Base-by-base conservation (phyloP, 2,329 filamentous ascomycete species). In the Fusarium decemcellulare region DNA sequence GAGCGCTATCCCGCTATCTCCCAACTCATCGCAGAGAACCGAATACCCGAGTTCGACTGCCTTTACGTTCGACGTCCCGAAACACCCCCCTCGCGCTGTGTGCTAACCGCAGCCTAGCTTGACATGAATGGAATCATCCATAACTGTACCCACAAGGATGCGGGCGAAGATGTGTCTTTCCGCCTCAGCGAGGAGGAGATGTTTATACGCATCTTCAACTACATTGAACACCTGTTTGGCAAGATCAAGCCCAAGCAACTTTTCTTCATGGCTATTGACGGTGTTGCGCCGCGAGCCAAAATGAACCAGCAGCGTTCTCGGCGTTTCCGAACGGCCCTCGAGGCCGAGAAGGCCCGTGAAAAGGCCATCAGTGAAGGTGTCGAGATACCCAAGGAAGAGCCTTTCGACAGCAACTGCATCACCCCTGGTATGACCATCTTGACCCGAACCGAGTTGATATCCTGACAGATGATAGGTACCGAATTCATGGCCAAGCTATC, bases 71-170 rank as follows among this genome's bases (percentile, higher is more conserved):
- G 87, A 76, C 44, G 60, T 40, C 63, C 64, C 50, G 40, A 58
- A 18, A 23, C 59, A 61, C 73, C 59, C 61, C 64, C 48, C 51
- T 58, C 62, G 11, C 48, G 52, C 40, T 53, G 39, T 66, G 61
- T 61, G 65, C 75, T 75, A 65, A 75, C 73, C 59, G 55, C 36
- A 63, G 40, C 57, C 29, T 79, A 92, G 90, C 86, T 97, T 74
- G 93, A 97, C 77, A 99, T 99, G 96, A 99, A 99, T 82, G 96
- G 96, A 72, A 99, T 99, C 80, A 99, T 99, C 76, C 95, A 99
- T 82, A 99, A 99, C 81, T 99, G 96, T 81, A 99, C 96, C 60
- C 96, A 99, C 83, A 97, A 96, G 77, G 95, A 99, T 82, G 92
- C 93, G 27, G 82, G 82, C 58, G 95, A 97, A 77, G 95, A 95